Percentiles rank a stretch among this genome's conserved stretches.
Conservation (phyloP, 495 filamentous ascomycete genomes). For the Paragyromitra xinjiangensis region DNA sequence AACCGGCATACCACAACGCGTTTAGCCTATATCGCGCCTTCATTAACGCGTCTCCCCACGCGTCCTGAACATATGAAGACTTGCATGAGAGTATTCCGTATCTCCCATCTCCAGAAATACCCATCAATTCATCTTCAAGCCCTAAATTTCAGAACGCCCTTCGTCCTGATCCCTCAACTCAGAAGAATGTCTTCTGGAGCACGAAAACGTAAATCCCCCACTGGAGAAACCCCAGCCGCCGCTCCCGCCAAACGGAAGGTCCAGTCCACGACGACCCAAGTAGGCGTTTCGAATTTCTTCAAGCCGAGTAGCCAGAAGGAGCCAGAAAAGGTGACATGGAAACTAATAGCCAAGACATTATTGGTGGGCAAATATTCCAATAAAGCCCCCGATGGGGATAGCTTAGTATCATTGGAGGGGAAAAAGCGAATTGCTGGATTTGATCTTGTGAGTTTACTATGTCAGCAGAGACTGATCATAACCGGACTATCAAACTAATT, state of each 20-base stretch:
- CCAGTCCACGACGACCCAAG: conserved; percentile 60
- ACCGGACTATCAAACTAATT: not conserved
- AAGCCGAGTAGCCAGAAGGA: conserved; percentile 86
- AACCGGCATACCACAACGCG: not conserved
- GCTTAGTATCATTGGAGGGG: conserved; percentile 53
- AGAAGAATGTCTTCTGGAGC: conserved; percentile 31
- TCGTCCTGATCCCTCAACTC: not conserved
- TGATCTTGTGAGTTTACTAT: conserved; percentile 74
- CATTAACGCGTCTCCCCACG: conserved; percentile 37
- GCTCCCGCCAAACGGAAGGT: conserved; percentile 37
- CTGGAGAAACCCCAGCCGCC: not conserved
- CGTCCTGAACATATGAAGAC: conserved; percentile 4
- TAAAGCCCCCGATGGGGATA: conserved; percentile 50
- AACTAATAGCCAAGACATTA: conserved; percentile 71
- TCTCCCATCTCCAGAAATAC: not conserved
- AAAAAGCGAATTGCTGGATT: conserved; percentile 80
- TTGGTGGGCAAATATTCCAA: conserved; percentile 76
- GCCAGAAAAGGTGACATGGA: conserved; percentile 80
- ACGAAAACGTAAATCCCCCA: conserved; percentile 39
- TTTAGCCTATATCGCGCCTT: not conserved
- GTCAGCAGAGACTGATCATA: not conserved
- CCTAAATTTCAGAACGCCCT: not conserved
- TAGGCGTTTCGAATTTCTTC: conserved; percentile 83
- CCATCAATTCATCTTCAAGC: not conserved
- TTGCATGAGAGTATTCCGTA: not conserved